phyloP scores from a whole-genome alignment of 2,329 filamentous ascomycete species.

The Bretziella fagacearum region DNA sequence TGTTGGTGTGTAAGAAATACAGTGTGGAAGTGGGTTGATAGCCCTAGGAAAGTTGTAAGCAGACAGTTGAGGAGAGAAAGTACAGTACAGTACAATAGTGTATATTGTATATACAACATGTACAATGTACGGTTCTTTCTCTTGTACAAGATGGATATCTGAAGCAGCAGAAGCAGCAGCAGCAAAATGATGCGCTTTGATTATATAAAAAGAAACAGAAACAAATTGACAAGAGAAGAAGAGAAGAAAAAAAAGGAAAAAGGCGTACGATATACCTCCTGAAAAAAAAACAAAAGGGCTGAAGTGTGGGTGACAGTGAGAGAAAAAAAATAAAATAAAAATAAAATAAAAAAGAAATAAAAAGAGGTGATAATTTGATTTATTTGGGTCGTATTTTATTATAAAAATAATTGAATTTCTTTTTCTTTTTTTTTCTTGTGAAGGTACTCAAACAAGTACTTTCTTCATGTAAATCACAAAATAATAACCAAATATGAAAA shows the following conservation, averaged over 20 bases:
- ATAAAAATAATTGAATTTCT: no score
- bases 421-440: no score
- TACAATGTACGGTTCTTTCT: no score
- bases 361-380: no score
- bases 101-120: background rate
- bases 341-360: constrained; percentile 10
- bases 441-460: no score
- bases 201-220: background rate
- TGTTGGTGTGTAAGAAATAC: background rate
- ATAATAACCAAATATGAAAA: no score
- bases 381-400: no score
- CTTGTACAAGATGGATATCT: background rate
- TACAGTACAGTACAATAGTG: background rate
- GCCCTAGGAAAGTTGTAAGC: no score
- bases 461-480: no score
- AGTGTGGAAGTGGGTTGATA: no score
- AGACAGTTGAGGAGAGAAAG: background rate
- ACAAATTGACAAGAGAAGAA: background rate
- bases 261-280: background rate
- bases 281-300: background rate
- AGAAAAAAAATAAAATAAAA: constrained; percentile 3
- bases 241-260: background rate
- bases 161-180: no score
- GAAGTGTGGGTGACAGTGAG: background rate
- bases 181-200: no score